Percentiles rank a stretch among this genome's conserved stretches.
These are phyloP conservation scores for Leptodermis oblonga DNA, from an alignment of 257 asterid species.

Conservation along the genomic window DNA sequence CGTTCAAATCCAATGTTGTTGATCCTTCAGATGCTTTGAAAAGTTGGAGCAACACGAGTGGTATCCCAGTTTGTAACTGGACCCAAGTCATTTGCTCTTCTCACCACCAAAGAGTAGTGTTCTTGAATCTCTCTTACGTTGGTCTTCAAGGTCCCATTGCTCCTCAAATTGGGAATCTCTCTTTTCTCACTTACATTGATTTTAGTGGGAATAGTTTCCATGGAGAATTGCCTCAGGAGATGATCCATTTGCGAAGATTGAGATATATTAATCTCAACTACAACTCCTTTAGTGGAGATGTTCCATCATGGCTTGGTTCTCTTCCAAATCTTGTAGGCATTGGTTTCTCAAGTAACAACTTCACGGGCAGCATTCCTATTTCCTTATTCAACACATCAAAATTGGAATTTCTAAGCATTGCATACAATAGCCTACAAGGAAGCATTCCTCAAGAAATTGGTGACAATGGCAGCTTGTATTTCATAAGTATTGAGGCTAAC, in stretches of 20 bases:
- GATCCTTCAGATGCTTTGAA: not conserved
- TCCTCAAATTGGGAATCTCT: conserved; percentile 10
- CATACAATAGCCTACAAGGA: conserved; percentile 2
- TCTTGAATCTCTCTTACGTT: too few relatives aligned
- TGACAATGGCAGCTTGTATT: not conserved
- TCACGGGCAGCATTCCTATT: conserved; percentile 16
- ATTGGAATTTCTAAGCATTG: not conserved
- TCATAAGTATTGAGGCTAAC: not conserved
- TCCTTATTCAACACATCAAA: conserved; percentile 17
- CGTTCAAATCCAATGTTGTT: not conserved
- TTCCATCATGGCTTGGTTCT: conserved; percentile 20
- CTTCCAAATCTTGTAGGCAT: conserved; percentile 13
- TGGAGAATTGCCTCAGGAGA: conserved; percentile 18
- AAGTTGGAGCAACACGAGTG: conserved; percentile 10
- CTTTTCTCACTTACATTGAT: conserved; percentile 22
- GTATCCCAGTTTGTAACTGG: conserved; percentile 6
- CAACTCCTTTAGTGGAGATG: conserved; percentile 20
- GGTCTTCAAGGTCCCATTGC: not conserved
- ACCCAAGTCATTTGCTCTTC: conserved; percentile 2
- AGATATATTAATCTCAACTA: not conserved
- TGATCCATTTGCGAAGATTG: conserved; percentile 7
- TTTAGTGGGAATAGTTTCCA: conserved; percentile 20
- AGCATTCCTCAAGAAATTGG: conserved; percentile 8
- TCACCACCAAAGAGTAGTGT: too few relatives aligned
- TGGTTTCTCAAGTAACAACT: not conserved